A percentile compares a stretch with the other conserved stretches of the same genome.
Conservation (phyloP, 2,329 filamentous ascomycete species). For the Diaporthe aspalathi region DNA sequence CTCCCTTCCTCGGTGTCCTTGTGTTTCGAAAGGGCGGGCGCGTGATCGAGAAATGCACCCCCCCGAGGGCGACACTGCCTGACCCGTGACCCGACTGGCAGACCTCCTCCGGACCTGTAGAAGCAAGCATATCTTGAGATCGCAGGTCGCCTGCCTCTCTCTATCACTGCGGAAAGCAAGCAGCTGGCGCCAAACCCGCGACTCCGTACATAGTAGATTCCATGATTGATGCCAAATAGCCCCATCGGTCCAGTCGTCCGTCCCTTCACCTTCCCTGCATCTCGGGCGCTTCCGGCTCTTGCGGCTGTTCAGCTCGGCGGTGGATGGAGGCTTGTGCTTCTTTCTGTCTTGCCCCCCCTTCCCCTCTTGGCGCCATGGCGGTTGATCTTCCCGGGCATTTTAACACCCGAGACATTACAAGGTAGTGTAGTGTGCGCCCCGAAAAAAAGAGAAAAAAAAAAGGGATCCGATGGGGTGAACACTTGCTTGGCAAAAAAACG, state of each 20-base stretch:
- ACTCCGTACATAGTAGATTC: no score
- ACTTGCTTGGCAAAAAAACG: not conserved
- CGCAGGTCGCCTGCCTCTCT: not conserved
- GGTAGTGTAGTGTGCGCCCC: no score
- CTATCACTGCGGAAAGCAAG: no score
- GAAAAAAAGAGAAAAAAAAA: not conserved
- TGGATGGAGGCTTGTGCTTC: no score
- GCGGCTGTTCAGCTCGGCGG: slow-evolving; percentile 26
- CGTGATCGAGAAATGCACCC: not conserved
- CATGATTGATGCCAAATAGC: not conserved
- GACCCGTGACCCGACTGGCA: not conserved
- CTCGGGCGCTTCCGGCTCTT: slow-evolving; percentile 25
- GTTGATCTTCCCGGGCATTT: slow-evolving; percentile 29
- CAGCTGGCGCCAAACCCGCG: not conserved
- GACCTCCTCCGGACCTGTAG: not conserved
- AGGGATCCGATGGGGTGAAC: not conserved
- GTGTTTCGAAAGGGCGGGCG: slow-evolving; percentile 20
- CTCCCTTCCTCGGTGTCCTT: not conserved
- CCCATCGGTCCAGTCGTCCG: not conserved
- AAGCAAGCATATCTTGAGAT: no score
- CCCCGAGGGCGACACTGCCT: not conserved
- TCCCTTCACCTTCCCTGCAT: no score
- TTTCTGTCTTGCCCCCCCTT: not conserved
- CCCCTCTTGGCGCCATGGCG: slow-evolving; percentile 14
- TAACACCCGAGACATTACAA: slow-evolving; percentile 26